A percentile compares a stretch with the other conserved stretches of the same genome.
Conservation (phyloP, 2,329 filamentous ascomycete genomes). For the Tolypocladium tropicale region DNA sequence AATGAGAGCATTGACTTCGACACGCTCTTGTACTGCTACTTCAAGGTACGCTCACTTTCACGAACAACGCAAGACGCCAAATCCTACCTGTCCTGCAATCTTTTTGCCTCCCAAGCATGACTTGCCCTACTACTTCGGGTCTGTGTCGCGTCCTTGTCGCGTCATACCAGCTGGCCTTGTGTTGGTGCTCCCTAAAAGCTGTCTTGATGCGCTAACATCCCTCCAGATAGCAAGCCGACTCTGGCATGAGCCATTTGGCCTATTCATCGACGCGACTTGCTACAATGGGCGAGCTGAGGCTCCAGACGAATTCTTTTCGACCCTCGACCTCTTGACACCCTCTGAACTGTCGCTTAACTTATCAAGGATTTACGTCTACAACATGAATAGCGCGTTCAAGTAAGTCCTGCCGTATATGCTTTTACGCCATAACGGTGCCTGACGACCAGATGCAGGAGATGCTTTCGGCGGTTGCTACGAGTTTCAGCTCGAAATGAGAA, state of each 20-base stretch:
- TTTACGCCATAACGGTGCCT: not conserved
- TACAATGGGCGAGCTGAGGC: conserved; percentile 59
- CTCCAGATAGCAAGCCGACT: conserved; percentile 54
- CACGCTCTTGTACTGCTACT: conserved; percentile 55
- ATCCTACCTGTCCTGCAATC: not conserved
- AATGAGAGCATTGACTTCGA: conserved; percentile 56
- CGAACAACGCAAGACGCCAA: not conserved
- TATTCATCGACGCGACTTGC: conserved; percentile 60
- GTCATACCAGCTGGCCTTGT: too few relatives aligned
- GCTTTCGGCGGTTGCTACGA: conserved; percentile 53
- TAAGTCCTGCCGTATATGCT: conserved; percentile 11
- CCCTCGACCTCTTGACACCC: conserved; percentile 51
- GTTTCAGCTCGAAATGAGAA: conserved; percentile 49
- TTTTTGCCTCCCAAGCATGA: not conserved
- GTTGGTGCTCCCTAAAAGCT: not conserved
- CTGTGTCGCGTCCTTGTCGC: not conserved
- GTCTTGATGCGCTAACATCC: not conserved
- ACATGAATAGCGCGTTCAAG: conserved; percentile 63
- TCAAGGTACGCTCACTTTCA: conserved; percentile 39
- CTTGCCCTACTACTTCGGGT: not conserved
- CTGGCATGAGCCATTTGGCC: conserved; percentile 59
- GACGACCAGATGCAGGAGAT: conserved; percentile 33
- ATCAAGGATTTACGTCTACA: conserved; percentile 56
- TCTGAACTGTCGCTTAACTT: conserved; percentile 50
- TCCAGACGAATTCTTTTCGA: conserved; percentile 54